Base-by-base conservation (phyloP, 257 asterid genomes). In the Jacaranda copaia region DNA sequence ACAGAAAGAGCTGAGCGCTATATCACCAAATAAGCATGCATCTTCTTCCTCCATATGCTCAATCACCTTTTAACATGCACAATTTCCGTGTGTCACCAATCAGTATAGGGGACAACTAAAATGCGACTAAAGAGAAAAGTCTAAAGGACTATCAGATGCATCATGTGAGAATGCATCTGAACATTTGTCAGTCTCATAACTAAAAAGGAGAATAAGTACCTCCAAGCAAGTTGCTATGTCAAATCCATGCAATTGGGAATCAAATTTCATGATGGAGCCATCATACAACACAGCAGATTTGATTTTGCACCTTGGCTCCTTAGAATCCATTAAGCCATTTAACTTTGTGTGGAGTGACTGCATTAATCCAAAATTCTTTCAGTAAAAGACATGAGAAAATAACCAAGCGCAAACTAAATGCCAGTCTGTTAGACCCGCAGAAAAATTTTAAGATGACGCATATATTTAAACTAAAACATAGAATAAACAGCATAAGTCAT, bases 151-250 rank as follows among this genome's bases (percentile, higher is more conserved):
- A 46, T 14, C 38, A 36, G 8, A 15, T 9, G 36, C 0, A 79
- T 6, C 15, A 49, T 42, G 42, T 45, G 35, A 43, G 51, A 58
- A 51, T 32, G 32, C n/a, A 53, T 70, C 51, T 9, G 20, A n/a
- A 73, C 18, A 61, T 59, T 16, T 60, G 51, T 62, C 36, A 76
- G 15, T 40, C 18, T 16, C 38, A 11, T 38, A 38, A 20, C 16
- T 35, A 35, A 16, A 20, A 71, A 70, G 77, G 77, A 60, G 73
- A 46, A 63, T 38, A 43, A 49, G 72, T 86, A 93, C 99, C 99
- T 95, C 99, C 93, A 95, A 89, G 87, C 98, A 95, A 80, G 99
- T 90, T 75, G 88, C 98, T 77, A 95, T 93, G 84, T 93, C 98
- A 81, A 88, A 87, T 32, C 88, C 94, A 79, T 53, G 77, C 85